These are phyloP conservation scores for Serendipita sp. DNA, from an alignment of 768 basidiomycete species.

Conservation along the genomic window DNA sequence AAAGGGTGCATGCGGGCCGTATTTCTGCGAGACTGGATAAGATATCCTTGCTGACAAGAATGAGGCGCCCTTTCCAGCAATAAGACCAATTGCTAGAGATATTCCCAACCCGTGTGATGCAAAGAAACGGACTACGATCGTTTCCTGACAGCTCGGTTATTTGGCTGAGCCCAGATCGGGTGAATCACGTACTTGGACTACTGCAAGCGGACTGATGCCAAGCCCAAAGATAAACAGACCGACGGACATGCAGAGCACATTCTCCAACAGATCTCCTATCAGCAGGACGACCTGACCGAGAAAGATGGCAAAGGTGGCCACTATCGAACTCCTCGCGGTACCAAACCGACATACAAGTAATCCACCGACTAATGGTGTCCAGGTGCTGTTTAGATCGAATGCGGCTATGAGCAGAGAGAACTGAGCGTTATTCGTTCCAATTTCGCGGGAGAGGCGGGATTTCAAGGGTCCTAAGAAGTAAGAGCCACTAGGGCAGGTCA, in stretches of 20 bases:
- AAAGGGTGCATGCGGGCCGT: conserved; percentile 59
- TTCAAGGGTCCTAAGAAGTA: conserved; percentile 71
- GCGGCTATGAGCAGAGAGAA: conserved; percentile 66
- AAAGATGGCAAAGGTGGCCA: conserved; percentile 61
- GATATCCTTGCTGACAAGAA: conserved; percentile 62
- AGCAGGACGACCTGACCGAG: conserved; percentile 53
- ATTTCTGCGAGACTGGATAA: conserved; percentile 54
- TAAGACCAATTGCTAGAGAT: conserved; percentile 67
- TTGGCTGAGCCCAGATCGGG: background rate
- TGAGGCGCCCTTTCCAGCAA: conserved; percentile 64
- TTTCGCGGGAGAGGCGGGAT: conserved; percentile 46
- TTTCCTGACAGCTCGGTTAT: conserved; percentile 30
- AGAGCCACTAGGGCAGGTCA: conserved; percentile 33
- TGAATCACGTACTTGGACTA: conserved; percentile 31
- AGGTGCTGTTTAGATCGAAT: conserved; percentile 55
- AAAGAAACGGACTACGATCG: conserved; percentile 73
- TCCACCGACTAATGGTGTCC: conserved; percentile 68
- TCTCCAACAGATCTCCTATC: conserved; percentile 41
- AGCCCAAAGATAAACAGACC: conserved; percentile 71
- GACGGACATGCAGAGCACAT: conserved; percentile 51
- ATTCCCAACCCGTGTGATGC: conserved; percentile 56
- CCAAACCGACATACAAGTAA: conserved; percentile 54
- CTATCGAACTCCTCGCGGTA: conserved; percentile 52
- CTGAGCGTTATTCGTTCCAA: conserved; percentile 61
- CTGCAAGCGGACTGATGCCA: conserved; percentile 63